Evolutionary conservation across 2,329 filamentous ascomycete genomes (phyloP).

Genomic region (Hymenoscyphus scutula): DNA sequence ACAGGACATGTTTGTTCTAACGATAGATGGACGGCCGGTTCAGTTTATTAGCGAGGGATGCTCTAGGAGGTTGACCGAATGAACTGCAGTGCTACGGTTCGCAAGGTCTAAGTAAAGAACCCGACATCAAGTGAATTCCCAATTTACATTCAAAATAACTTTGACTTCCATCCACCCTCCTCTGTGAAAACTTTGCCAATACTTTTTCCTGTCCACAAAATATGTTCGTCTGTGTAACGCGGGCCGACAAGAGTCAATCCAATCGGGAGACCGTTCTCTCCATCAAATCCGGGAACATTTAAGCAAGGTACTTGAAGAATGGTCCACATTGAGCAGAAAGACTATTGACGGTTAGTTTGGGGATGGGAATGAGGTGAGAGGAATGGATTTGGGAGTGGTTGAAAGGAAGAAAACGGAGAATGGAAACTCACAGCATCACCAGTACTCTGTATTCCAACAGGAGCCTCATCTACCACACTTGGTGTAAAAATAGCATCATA

Average conservation of each 20-base stretch:
- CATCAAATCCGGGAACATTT: slow-evolving; percentile 63
- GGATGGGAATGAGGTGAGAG: too few species aligned
- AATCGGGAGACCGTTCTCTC: slow-evolving; percentile 56
- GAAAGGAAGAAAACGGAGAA: too few species aligned
- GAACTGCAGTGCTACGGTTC: too few species aligned
- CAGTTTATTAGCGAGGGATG: too few species aligned
- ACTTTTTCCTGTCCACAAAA: slow-evolving; percentile 42
- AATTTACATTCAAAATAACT: slow-evolving; percentile 20
- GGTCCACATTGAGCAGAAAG: slow-evolving; percentile 35
- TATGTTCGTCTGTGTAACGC: slow-evolving; percentile 44
- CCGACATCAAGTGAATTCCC: too few species aligned
- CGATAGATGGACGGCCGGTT: too few species aligned
- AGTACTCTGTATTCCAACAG: slow-evolving; percentile 50
- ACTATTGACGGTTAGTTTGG: slow-evolving; percentile 18
- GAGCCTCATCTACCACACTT: slow-evolving; percentile 59
- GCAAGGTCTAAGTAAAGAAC: too few species aligned
- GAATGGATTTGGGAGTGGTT: neutral
- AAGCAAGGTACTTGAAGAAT: slow-evolving; percentile 58
- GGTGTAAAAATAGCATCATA: slow-evolving; percentile 59
- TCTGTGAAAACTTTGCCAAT: slow-evolving; percentile 42
- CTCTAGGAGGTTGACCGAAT: too few species aligned
- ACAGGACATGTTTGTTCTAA: too few species aligned
- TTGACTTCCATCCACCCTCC: slow-evolving; percentile 39
- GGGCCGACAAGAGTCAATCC: slow-evolving; percentile 53
- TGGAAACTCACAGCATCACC: slow-evolving; percentile 48